Base-by-base conservation (phyloP, 2,329 filamentous ascomycete species). In the Xylariales sp. region DNA sequence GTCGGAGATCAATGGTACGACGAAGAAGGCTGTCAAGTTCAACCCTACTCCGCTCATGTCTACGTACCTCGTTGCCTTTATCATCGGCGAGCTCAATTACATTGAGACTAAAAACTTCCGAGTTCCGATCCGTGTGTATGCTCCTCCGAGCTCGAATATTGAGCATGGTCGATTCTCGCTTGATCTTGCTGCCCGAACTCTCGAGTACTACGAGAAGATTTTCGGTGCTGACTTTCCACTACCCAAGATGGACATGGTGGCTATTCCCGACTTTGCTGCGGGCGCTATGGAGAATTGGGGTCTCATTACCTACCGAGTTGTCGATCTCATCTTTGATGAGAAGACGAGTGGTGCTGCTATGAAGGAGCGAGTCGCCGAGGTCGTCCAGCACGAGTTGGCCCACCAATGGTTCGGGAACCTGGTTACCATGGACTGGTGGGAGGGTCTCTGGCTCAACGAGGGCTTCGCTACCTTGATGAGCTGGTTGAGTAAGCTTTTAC, bases 221-320 rank as follows among this genome's bases (percentile, higher is more conserved):
- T 97, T 97, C 53, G 86, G 86, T 52, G 90, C 82, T 61, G 72
- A 85, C 22, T 96, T 93, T 59, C 88, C 88, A 5, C 71, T 95
- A 31, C 88, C 88, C 39, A 95, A 95, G 76, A 93, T 95, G 86
- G 88, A 95, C 65, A 93, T 95, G 84, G 83, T 95, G 53, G 90
- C 91, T 32, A 90, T 97, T 58, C 91, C 91, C 12, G 91, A 97
- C 61, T 97, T 97, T 61, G 88, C 88, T 38, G 88, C 89, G 36
- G 91, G 91, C 48, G 91, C 90, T 45, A 96, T 97, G 90, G 90
- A 97, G 74, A 97, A 97, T 64, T 97, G 91, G 91, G 91, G 91
- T 59, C 72, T 97, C 39, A 82, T 97, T 52, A 97, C 91, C 5
- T 97, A 96, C 69, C 85, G 91, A 50, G 86, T 95, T 16, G 90